Base-by-base conservation (phyloP, 495 filamentous ascomycete species). In the Aspergillus heteromorphus region DNA sequence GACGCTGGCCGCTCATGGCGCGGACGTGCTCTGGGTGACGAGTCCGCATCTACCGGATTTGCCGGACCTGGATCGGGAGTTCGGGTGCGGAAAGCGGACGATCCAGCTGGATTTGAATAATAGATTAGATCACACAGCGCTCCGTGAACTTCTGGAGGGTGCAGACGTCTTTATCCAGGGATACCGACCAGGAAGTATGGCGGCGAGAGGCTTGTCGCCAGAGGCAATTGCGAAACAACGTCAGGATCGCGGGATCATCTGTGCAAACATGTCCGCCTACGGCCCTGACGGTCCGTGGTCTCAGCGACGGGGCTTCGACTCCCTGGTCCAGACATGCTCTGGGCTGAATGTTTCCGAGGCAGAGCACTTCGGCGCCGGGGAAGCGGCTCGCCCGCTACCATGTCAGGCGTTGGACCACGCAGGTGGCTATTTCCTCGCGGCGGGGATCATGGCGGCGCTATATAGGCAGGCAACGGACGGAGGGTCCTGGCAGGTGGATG, bases 1-100 rank as follows among this genome's bases (percentile, higher is more conserved):
- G 49, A 79, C 73, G 10, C 72, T 86, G 7, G 82, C 79, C 14
- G 80, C 79, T 4, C 79, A 85, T 65, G 83, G 82, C 31, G 82
- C 82, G 31, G 71, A 75, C 45, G 75, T 85, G 23, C 69, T 86
- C 55, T 86, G 85, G 65, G 72, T 88, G 41, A 87, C 84, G 2
- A 80, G 76, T 11, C 77, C 81, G 0, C 66, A 75, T 30, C 70
- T 87, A 19, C 78, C 79, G 7, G 83, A 87, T 54, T 79, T 87
- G 16, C 83, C 85, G 0, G 81, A 81, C 61, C 81, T 86, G 63
- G 83, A 86, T 68, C 79, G 86, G 14, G 83, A 87, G 54, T 78
- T 81, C 60, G 85, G 86, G 64, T 74, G 79, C 16, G 83, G 84
- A 34, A 87, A 87, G 63, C 59, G 72, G 25, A 64, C 65, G n/a